Evolutionary conservation across 345 rosid genomes (phyloP).

Genomic region (Corymbia maculata): DNA sequence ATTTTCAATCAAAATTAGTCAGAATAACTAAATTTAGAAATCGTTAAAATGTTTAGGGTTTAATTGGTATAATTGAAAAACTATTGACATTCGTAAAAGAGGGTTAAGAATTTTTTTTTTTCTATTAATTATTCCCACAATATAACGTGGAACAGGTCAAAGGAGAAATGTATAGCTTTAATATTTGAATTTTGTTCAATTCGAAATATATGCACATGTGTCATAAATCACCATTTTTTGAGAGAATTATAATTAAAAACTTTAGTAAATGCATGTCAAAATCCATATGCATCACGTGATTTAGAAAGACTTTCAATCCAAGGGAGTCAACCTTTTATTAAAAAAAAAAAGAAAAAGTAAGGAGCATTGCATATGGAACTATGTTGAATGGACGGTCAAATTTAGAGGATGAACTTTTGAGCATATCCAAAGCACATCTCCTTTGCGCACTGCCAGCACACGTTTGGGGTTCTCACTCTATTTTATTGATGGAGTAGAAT

Average conservation of each 20-base stretch:
- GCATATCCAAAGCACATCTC: not conserved
- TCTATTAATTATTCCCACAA: not conserved
- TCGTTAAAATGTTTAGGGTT: not conserved
- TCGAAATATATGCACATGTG: not conserved
- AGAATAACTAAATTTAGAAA: not conserved
- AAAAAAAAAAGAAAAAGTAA: not conserved
- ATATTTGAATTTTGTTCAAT: not conserved
- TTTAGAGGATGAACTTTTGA: not conserved
- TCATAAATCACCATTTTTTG: not conserved
- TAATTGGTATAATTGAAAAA: not conserved
- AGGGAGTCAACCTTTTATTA: not conserved
- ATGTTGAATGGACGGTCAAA: not conserved
- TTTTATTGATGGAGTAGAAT: not conserved
- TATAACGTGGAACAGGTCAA: not conserved
- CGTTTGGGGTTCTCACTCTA: not conserved
- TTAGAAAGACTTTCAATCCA: not conserved
- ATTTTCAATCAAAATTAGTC: fast-evolving
- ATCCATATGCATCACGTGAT: not conserved
- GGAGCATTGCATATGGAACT: not conserved
- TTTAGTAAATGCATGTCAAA: not conserved
- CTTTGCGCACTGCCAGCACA: not conserved
- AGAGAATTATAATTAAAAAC: not conserved
- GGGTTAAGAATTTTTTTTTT: not conserved
- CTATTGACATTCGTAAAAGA: fast-evolving
- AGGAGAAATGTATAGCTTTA: not conserved